These are phyloP conservation scores for Leersia perrieri DNA, from an alignment of 176 grass and related monocot species.

Conservation along the genomic window DNA sequence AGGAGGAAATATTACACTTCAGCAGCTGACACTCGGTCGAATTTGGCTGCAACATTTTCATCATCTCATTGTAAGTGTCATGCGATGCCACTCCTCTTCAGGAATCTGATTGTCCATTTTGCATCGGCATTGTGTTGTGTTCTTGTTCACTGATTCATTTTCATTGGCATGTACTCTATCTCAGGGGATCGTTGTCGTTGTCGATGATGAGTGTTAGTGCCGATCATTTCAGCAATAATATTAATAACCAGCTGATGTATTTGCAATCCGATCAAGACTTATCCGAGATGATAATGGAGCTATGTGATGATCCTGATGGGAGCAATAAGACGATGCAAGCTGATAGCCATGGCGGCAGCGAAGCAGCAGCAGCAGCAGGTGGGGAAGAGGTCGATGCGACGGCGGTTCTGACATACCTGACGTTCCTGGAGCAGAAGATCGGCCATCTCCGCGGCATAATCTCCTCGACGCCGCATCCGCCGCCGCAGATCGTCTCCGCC, in stretches of 20 bases:
- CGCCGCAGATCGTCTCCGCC: conserved; percentile 62
- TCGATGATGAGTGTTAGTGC: not conserved
- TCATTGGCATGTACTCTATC: not conserved
- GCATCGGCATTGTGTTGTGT: not conserved
- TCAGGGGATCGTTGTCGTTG: not conserved
- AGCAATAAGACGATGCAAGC: not conserved
- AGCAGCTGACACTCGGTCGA: not conserved
- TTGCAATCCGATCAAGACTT: not conserved
- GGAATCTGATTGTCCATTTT: not conserved
- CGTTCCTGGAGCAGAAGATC: conserved; percentile 75
- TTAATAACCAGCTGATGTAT: not conserved
- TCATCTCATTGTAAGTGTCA: not conserved
- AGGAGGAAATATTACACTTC: too few species aligned
- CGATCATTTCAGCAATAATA: not conserved
- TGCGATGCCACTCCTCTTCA: not conserved
- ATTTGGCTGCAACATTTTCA: not conserved
- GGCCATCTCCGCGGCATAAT: conserved; percentile 57
- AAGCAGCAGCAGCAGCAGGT: not conserved
- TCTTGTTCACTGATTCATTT: not conserved
- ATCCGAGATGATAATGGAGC: not conserved
- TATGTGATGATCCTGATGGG: not conserved
- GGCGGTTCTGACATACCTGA: conserved; percentile 52
- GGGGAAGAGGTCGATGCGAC: not conserved
- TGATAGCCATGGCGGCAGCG: not conserved
- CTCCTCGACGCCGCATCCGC: conserved; percentile 32